Percentiles rank a stretch among this genome's conserved stretches.
These are phyloP conservation scores for Chytridium lagenaria DNA, from an alignment of 371 early-diverging fungal genomes.

Conservation along the genomic window DNA sequence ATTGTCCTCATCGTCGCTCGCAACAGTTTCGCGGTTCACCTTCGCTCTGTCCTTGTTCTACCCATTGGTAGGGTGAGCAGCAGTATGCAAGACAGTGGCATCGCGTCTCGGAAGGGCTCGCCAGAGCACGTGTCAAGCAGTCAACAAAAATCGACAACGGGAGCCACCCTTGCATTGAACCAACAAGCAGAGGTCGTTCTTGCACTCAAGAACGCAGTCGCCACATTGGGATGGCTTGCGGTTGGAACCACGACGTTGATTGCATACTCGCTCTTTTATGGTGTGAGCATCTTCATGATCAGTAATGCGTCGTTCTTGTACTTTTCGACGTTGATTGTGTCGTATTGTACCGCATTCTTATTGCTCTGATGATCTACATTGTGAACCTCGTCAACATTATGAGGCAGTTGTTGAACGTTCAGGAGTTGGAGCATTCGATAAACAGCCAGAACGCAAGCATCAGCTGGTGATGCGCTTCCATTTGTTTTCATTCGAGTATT, in stretches of 20 bases:
- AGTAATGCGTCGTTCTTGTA: not conserved
- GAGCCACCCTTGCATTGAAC: not conserved
- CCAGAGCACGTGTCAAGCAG: too few species aligned
- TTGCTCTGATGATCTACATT: not conserved
- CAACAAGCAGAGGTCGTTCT: constrained; percentile 11
- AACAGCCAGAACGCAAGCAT: too few species aligned
- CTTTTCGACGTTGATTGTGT: not conserved
- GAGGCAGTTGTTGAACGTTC: not conserved
- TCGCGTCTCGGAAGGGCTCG: not conserved
- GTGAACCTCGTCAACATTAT: constrained; percentile 1
- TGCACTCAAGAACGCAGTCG: constrained; percentile 9
- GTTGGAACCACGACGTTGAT: not conserved
- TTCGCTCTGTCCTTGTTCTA: not conserved
- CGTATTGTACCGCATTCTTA: constrained; percentile 1
- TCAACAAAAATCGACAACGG: not conserved
- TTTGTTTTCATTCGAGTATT: too few species aligned
- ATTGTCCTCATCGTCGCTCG: not conserved
- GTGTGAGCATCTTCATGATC: not conserved
- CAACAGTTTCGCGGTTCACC: not conserved
- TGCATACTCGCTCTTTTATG: constrained; percentile 1
- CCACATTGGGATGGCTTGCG: not conserved
- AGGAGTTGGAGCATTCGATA: not conserved
- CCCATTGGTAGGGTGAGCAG: not conserved
- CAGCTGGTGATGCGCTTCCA: too few species aligned
- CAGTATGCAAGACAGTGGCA: not conserved